Percentiles rank a stretch among this genome's conserved stretches.
Conservation (phyloP, 2,329 filamentous ascomycete species). For the Tolypocladium endophyticum region DNA sequence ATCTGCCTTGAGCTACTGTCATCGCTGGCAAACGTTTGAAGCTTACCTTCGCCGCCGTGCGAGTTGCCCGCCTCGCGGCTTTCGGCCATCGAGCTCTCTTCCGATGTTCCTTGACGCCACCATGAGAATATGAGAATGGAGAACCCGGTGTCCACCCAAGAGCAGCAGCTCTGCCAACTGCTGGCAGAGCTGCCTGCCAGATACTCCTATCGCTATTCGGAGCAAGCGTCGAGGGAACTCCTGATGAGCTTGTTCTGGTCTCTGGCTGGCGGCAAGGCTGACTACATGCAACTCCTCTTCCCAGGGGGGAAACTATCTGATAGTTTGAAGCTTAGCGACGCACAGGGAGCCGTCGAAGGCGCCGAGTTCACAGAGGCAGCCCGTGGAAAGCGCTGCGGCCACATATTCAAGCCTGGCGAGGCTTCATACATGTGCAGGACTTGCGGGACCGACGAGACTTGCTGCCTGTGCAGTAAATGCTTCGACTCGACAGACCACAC, state of each 20-base stretch:
- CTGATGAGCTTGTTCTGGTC: slow-evolving; percentile 77
- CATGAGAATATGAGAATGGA: slow-evolving; percentile 35
- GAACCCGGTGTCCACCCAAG: slow-evolving; percentile 49
- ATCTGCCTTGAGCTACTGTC: background rate
- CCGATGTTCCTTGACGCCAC: slow-evolving; percentile 6
- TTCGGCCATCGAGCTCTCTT: background rate
- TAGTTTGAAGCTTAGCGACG: slow-evolving; percentile 70
- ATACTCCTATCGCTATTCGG: slow-evolving; percentile 66
- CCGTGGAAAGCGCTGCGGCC: slow-evolving; percentile 85
- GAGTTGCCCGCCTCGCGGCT: background rate
- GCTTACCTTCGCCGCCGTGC: background rate
- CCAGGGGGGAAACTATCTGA: slow-evolving; percentile 57
- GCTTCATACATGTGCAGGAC: slow-evolving; percentile 91
- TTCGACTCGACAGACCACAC: slow-evolving; percentile 94
- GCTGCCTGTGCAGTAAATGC: slow-evolving; percentile 85
- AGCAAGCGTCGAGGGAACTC: slow-evolving; percentile 60
- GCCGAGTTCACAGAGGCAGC: slow-evolving; percentile 91
- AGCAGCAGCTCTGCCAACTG: slow-evolving; percentile 75
- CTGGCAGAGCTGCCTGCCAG: slow-evolving; percentile 67
- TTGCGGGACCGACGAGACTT: slow-evolving; percentile 89
- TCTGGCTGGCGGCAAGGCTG: slow-evolving; percentile 62
- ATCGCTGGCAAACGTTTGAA: background rate
- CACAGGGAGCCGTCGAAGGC: slow-evolving; percentile 86
- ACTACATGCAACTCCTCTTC: slow-evolving; percentile 73
- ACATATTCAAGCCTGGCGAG: slow-evolving; percentile 93